Conservation (phyloP, 2,329 filamentous ascomycete genomes). For the Penicillium oxalicum region DNA sequence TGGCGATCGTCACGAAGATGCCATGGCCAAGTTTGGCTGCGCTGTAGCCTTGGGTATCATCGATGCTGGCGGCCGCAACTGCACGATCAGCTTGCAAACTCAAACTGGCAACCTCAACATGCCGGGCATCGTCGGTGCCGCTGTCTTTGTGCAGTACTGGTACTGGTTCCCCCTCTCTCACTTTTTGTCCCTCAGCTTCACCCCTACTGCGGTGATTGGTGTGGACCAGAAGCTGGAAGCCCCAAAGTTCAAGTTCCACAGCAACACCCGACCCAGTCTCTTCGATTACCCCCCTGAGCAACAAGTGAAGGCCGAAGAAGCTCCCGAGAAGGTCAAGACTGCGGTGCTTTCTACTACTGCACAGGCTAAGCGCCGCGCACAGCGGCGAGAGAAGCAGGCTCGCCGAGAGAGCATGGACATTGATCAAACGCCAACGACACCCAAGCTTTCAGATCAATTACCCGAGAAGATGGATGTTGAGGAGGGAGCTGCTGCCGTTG, state of each 20-base stretch:
- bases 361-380: conserved; percentile 88
- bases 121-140: conserved; percentile 95
- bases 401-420: conserved; percentile 93
- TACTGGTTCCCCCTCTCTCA: conserved; percentile 99
- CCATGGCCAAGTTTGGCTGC: conserved; percentile 98
- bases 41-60: conserved; percentile 94
- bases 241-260: conserved; percentile 91
- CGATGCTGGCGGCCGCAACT: conserved; percentile 95
- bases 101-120: conserved; percentile 98
- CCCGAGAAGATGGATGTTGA: conserved; percentile 80
- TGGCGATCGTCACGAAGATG: conserved; percentile 91
- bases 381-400: conserved; percentile 87
- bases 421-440: conserved; percentile 69
- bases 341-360: conserved; percentile 94
- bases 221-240: conserved; percentile 91
- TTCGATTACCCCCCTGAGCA: conserved; percentile 98
- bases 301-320: conserved; percentile 90
- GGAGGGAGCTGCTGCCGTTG: conserved; percentile 43
- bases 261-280: conserved; percentile 85
- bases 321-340: conserved; percentile 87
- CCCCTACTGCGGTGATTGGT: conserved; percentile 92
- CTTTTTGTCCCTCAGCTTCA: conserved; percentile 92
- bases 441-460: conserved; percentile 55
- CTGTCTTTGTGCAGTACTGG: conserved; percentile 98
- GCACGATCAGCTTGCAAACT: conserved; percentile 94